A percentile compares a stretch with the other conserved stretches of the same genome.
Conservation (phyloP, 2,329 filamentous ascomycete genomes). For the Aspergillus unguis region DNA sequence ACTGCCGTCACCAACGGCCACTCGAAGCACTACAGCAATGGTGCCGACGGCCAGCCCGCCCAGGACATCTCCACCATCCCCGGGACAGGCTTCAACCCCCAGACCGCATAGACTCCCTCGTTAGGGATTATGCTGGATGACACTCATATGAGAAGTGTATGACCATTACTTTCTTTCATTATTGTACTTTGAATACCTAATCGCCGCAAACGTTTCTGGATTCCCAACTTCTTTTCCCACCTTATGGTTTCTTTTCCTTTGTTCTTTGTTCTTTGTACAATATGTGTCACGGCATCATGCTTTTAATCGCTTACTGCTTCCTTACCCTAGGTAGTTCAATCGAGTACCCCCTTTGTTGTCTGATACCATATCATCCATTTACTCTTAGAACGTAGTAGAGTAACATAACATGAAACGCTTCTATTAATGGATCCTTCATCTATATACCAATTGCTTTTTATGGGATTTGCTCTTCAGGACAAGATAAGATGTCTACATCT, state of each 20-base stretch:
- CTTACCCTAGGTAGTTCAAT: neutral
- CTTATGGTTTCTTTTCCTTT: no score
- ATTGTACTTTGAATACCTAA: slow-evolving; percentile 8
- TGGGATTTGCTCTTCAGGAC: neutral
- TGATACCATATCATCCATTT: neutral
- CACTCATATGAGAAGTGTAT: neutral
- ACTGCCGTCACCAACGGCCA: slow-evolving; percentile 1
- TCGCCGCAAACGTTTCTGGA: neutral
- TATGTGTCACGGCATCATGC: slow-evolving; percentile 1
- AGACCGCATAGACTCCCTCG: slow-evolving; percentile 17
- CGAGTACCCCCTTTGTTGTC: slow-evolving; percentile 1
- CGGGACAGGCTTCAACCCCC: slow-evolving; percentile 23
- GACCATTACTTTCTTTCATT: neutral
- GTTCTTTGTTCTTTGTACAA: slow-evolving; percentile 4
- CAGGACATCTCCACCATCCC: slow-evolving; percentile 10
- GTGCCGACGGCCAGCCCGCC: slow-evolving; percentile 4
- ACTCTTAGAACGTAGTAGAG: neutral
- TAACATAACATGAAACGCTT: neutral
- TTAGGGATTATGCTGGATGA: neutral
- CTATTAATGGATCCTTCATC: neutral
- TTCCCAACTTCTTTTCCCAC: neutral
- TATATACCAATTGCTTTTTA: neutral
- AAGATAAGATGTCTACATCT: slow-evolving; percentile 31
- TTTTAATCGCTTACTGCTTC: neutral
- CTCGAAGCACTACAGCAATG: slow-evolving; percentile 10